These are phyloP conservation scores for Plasmodium yoelii DNA, from an alignment of 169 alveolate genomes.

Conservation along the genomic window DNA sequence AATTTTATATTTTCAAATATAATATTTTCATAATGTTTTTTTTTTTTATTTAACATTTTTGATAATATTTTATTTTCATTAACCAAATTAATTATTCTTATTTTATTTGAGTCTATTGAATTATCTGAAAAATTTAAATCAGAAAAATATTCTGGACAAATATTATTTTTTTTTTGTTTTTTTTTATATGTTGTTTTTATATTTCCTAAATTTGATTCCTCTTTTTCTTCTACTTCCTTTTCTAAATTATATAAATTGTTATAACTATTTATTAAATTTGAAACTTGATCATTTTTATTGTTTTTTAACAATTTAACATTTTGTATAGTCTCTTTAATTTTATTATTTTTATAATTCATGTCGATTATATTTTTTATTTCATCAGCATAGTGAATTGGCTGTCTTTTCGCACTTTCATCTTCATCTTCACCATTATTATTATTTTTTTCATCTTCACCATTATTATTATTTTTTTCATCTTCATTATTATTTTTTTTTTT, in stretches of 20 bases:
- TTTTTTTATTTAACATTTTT: conserved; percentile 28
- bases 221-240: background rate
- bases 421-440: too few species aligned
- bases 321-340: too few species aligned
- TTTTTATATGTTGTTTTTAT: background rate
- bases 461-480: too few species aligned
- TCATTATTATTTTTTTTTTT: too few species aligned
- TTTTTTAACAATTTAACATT: background rate
- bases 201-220: background rate
- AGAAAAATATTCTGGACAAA: conserved; percentile 22
- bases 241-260: background rate
- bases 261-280: background rate
- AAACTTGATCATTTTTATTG: background rate
- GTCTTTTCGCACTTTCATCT: too few species aligned
- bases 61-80: conserved; percentile 30
- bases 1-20: background rate
- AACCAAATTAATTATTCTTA: background rate
- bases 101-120: conserved; percentile 41
- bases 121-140: conserved; percentile 47
- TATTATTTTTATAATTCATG: too few species aligned
- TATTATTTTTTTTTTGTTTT: background rate
- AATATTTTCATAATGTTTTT: conserved; percentile 19
- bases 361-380: too few species aligned
- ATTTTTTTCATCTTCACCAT: too few species aligned
- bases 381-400: too few species aligned